These are phyloP conservation scores for Rhizopus stolonifer DNA, from an alignment of 371 early-diverging fungal species.

Conservation along the genomic window DNA sequence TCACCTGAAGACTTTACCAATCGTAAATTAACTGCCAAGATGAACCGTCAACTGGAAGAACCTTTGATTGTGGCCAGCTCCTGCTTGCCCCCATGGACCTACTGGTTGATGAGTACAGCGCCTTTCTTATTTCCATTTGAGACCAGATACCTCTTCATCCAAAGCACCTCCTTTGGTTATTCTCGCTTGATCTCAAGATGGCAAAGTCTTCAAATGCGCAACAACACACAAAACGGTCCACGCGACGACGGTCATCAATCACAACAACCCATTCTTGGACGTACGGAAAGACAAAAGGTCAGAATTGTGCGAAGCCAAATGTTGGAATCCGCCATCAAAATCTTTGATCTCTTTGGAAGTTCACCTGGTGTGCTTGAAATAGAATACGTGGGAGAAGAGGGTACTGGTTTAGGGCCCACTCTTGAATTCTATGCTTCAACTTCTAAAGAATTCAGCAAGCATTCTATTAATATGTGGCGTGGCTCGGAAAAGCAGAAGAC, in stretches of 20 bases:
- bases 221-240: slow-evolving; percentile 29
- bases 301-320: slow-evolving; percentile 75
- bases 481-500: slow-evolving; percentile 34
- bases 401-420: slow-evolving; percentile 93
- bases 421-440: slow-evolving; percentile 88
- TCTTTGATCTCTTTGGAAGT: slow-evolving; percentile 77
- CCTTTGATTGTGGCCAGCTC: slow-evolving; percentile 83
- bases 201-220: slow-evolving; percentile 55
- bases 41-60: slow-evolving; percentile 84
- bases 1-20: slow-evolving; percentile 67
- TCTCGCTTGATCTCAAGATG: slow-evolving; percentile 70
- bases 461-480: slow-evolving; percentile 61
- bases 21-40: slow-evolving; percentile 78
- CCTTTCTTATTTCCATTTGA: slow-evolving; percentile 88
- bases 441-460: slow-evolving; percentile 72
- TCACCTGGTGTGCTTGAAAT: slow-evolving; percentile 78
- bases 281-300: slow-evolving; percentile 81
- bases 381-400: slow-evolving; percentile 92
- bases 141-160: slow-evolving; percentile 73
- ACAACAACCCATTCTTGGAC: slow-evolving; percentile 58
- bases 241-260: slow-evolving; percentile 27
- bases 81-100: slow-evolving; percentile 80
- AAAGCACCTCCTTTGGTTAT: slow-evolving; percentile 85
- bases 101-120: slow-evolving; percentile 60
- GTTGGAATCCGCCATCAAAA: slow-evolving; percentile 78